Evolutionary conservation across 2,329 filamentous ascomycete genomes (phyloP).

Genomic region (Apiospora kogelbergensis): DNA sequence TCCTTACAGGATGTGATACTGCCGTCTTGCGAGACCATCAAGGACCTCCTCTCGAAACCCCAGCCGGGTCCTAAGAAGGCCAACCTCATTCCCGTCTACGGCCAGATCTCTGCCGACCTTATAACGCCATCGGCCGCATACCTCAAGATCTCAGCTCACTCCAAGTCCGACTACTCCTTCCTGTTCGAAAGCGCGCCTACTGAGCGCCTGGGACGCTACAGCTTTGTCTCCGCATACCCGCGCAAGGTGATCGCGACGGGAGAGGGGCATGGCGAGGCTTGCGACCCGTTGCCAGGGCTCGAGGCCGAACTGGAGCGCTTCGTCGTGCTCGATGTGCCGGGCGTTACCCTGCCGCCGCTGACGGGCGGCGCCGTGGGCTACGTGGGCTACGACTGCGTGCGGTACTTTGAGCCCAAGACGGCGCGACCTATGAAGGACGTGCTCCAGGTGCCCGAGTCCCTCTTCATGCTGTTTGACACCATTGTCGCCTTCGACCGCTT

Average conservation of each 20-base stretch:
- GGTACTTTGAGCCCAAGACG: constrained; percentile 98
- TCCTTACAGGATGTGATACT: constrained; percentile 38
- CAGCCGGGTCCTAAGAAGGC: constrained; percentile 34
- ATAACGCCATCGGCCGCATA: constrained; percentile 95
- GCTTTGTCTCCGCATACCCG: constrained; percentile 83
- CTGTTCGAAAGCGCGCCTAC: constrained; percentile 95
- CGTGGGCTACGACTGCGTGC: constrained; percentile 95
- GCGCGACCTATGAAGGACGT: constrained; percentile 84
- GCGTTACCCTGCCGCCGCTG: constrained; percentile 78
- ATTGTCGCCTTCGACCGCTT: constrained; percentile 94
- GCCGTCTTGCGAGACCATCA: constrained; percentile 47
- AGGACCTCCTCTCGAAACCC: constrained; percentile 40
- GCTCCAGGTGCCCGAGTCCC: constrained; percentile 83
- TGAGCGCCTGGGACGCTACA: constrained; percentile 91
- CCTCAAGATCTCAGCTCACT: constrained; percentile 81
- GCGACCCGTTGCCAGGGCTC: constrained; percentile 81
- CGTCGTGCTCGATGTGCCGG: constrained; percentile 80
- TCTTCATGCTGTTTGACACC: constrained; percentile 97
- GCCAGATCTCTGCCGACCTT: constrained; percentile 86
- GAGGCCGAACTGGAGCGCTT: constrained; percentile 77
- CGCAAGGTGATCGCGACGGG: constrained; percentile 85
- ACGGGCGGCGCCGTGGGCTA: constrained; percentile 94
- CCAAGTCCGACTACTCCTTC: constrained; percentile 78
- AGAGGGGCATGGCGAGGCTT: constrained; percentile 78
- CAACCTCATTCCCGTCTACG: constrained; percentile 82